phyloP scores from a whole-genome alignment of 2,329 filamentous ascomycete genomes.

The Aspergillus piperis region DNA sequence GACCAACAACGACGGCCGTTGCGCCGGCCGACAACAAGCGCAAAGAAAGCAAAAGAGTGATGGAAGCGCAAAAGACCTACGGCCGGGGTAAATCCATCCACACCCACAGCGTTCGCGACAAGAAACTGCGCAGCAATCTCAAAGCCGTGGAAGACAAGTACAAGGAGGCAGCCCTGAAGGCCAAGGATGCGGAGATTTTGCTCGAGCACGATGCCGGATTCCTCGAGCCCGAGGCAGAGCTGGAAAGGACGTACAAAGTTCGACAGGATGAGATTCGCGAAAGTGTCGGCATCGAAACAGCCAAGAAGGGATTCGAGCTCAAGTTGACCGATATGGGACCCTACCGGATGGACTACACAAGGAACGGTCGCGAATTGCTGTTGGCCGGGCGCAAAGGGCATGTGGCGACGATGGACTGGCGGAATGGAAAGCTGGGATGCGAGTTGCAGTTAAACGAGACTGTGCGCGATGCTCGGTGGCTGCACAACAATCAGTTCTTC shows the following conservation, averaged over 20 bases:
- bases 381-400: constrained; percentile 90
- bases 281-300: constrained; percentile 76
- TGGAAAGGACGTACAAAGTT: constrained; percentile 91
- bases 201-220: constrained; percentile 85
- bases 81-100: constrained; percentile 78
- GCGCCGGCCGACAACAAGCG: constrained; percentile 35
- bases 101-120: constrained; percentile 75
- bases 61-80: constrained; percentile 70
- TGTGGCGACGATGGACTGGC: constrained; percentile 95
- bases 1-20: constrained; percentile 32
- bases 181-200: constrained; percentile 89
- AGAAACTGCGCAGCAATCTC: constrained; percentile 82
- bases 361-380: constrained; percentile 83
- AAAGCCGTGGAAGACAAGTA: constrained; percentile 79
- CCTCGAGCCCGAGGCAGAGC: constrained; percentile 80
- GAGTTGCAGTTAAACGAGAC: constrained; percentile 91
- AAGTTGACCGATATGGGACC: constrained; percentile 81
- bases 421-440: constrained; percentile 84
- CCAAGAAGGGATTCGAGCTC: constrained; percentile 90
- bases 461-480: constrained; percentile 82
- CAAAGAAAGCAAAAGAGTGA: constrained; percentile 42
- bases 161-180: constrained; percentile 75
- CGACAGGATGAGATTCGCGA: constrained; percentile 80
- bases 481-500: constrained; percentile 92
- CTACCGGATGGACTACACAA: constrained; percentile 84